Evolutionary conservation across 176 grass and related monocot genomes (phyloP).

Genomic region (Bothriochloa decipiens): DNA sequence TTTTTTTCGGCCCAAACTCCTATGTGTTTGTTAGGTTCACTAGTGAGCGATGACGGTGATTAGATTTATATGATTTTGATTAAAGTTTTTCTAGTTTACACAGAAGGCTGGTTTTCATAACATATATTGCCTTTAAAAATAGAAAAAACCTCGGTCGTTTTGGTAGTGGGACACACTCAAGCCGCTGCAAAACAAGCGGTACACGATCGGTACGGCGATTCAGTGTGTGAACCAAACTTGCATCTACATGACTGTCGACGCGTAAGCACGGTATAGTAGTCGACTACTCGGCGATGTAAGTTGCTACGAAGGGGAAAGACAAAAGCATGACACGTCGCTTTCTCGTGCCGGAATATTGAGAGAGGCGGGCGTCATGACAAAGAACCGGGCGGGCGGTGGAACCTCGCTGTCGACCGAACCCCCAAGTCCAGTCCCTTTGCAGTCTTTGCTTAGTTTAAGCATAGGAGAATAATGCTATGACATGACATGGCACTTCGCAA

Average conservation of each 20-base stretch:
- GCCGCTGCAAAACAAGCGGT: background rate
- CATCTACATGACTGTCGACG: background rate
- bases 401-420: constrained; percentile 40
- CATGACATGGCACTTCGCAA: too few relatives aligned
- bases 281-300: background rate
- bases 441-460: constrained; percentile 14
- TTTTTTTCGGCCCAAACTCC: background rate
- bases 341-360: constrained; percentile 46
- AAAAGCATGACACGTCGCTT: background rate
- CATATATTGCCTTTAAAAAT: too few relatives aligned
- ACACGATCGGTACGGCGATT: background rate
- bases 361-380: constrained; percentile 20
- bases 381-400: constrained; percentile 35
- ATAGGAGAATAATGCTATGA: background rate
- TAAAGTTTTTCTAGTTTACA: too few relatives aligned
- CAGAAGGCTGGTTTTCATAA: too few relatives aligned
- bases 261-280: background rate
- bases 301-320: background rate
- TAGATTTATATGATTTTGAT: too few relatives aligned
- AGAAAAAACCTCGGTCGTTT: too few relatives aligned
- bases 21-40: background rate
- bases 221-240: background rate
- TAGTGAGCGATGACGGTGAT: too few relatives aligned
- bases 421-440: constrained; percentile 4
- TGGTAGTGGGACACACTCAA: too few relatives aligned